phyloP scores from a whole-genome alignment of 2,329 filamentous ascomycete genomes.

The Ilyonectria mors-panacis region DNA sequence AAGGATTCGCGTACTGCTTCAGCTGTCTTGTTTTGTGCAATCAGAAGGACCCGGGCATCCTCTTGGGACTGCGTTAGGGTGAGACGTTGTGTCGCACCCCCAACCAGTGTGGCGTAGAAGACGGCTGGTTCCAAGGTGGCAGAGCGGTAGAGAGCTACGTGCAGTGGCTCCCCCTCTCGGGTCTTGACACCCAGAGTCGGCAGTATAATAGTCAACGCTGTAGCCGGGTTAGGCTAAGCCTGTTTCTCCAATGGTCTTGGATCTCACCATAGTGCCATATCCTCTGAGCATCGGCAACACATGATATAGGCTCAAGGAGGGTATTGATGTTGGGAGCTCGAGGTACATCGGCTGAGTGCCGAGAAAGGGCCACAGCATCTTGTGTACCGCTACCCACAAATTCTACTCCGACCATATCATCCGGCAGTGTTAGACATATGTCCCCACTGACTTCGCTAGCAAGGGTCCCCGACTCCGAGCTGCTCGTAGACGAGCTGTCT shows the following conservation, averaged over 20 bases:
- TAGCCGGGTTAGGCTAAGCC: neutral
- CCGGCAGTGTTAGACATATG: neutral
- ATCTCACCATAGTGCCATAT: slow-evolving; percentile 2
- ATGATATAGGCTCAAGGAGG: neutral
- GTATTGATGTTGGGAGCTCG: neutral
- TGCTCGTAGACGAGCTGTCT: too few relatives aligned
- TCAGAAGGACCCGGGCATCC: neutral
- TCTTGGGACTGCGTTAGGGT: neutral
- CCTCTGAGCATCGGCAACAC: slow-evolving; percentile 1
- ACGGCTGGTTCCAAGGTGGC: neutral
- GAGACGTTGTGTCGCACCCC: neutral
- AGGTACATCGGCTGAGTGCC: neutral
- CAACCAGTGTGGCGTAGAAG: neutral
- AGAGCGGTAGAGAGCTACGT: neutral
- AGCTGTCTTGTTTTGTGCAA: slow-evolving; percentile 3
- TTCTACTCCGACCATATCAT: neutral
- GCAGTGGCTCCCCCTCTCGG: neutral
- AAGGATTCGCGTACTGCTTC: neutral
- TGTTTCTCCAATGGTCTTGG: neutral
- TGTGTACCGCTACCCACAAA: neutral
- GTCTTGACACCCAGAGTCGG: slow-evolving; percentile 1
- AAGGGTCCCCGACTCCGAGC: neutral
- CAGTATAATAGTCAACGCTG: neutral
- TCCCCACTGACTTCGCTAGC: neutral
- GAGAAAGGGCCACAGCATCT: neutral